Evolutionary conservation across 1,139 yeast genomes (phyloP), one percentile per base, ranked within the genome.

Genomic region (Sugiyamaella castrensis): DNA sequence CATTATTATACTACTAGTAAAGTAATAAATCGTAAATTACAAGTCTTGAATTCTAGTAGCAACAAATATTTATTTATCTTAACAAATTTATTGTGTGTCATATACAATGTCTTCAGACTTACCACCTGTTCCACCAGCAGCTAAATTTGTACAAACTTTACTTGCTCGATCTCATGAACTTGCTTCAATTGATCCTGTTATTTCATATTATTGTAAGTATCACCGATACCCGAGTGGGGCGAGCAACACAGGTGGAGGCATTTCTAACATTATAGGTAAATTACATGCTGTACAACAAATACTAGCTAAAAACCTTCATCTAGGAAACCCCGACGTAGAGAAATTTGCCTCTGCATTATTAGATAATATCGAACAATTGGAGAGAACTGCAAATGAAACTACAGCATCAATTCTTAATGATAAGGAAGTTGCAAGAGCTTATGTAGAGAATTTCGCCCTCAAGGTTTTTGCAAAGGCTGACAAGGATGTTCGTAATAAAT

Each of bases 261-360:
- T 58, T 9, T 3, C 9, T 15, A 7, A 12, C 15, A 12, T 31
- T 5, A 31, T 16, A 42, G 46, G 48, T 28, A 37, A 40, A 27
- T 32, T 48, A 30, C 81, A 82, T 57, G 86, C 87, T 0, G 81
- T 84, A 9, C 88, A 87, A 61, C 72, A 77, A 58, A 82, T 87
- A 8, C 69, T 87, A 28, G 74, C 73, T 42, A 67, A 76, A 46
- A 78, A 80, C 54, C 70, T 82, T 27, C 95, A 87, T 61, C 66
- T 73, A 19, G 60, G 67, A 1, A 75, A 79, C 51, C 69, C 73
- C 11, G 79, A 74, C 3, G 77, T 78, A 15, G 87, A 85, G 32
- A 59, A 57, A 1, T 83, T 79, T 61, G 84, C 88, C 0, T 71
- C 82, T 44, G 59, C 62, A 5, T 68, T 87, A 48, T 69, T 87